phyloP scores from a whole-genome alignment of 225 moss, liverwort and hornwort genomes.

The Marchantia paleacea region DNA sequence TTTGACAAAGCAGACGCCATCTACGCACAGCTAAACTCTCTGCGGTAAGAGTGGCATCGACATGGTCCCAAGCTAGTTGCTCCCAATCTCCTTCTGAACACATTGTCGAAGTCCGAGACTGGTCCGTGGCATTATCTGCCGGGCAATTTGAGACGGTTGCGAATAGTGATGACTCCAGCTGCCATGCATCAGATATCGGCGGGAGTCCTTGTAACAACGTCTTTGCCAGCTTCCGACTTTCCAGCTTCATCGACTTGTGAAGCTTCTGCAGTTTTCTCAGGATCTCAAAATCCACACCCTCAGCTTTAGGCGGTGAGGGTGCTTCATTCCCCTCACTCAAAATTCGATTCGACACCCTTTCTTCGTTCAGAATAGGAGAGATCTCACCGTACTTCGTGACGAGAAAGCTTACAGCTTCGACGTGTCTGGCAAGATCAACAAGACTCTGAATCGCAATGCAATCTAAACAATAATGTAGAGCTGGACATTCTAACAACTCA shows the following conservation, averaged over 20 bases:
- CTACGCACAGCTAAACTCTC: conserved; percentile 39
- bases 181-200: conserved; percentile 16
- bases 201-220: conserved; percentile 45
- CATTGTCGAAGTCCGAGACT: not conserved
- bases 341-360: no score
- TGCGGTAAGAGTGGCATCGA: conserved; percentile 22
- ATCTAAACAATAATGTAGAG: conserved; percentile 44
- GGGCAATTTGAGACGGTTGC: not conserved
- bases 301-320: not conserved
- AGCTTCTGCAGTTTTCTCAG: conserved; percentile 53
- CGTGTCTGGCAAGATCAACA: conserved; percentile 63
- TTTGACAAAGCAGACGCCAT: conserved; percentile 72
- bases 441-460: conserved; percentile 64
- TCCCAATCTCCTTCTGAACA: not conserved
- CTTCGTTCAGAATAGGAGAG: not conserved
- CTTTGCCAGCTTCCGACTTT: conserved; percentile 57
- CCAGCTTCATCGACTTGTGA: conserved; percentile 56
- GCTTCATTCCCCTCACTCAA: not conserved
- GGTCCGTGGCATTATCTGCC: not conserved
- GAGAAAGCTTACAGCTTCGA: conserved; percentile 57
- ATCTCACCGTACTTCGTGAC: conserved; percentile 29
- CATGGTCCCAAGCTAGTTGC: conserved; percentile 9
- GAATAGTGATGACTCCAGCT: not conserved
- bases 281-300: not conserved
- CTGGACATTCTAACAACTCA: conserved; percentile 32